Evolutionary conservation across 2,329 filamentous ascomycete genomes (phyloP), one percentile per base, ranked within the genome.

Genomic region (Paradendryphiella salina): DNA sequence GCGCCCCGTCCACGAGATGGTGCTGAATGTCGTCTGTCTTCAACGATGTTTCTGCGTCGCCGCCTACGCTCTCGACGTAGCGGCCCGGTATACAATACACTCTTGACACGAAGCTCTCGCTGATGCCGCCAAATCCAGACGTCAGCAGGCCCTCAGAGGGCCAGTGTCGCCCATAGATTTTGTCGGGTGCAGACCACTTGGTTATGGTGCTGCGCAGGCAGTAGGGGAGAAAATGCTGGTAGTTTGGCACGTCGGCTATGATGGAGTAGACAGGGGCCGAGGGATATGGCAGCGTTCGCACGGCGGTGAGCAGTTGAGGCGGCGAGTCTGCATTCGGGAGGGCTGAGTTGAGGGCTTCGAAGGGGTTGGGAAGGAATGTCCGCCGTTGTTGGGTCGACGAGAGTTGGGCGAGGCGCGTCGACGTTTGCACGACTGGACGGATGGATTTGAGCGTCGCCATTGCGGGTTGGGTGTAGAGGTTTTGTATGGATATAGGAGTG

Each of bases 201-300:
- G 90, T 96, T 33, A 97, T 90, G 54, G 80, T 82, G 31, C 89
- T 92, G 37, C 79, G 79, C 35, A 84, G 82, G 76, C 93, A 96
- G 81, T 95, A 96, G 9, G 94, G 94, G n/a, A 99, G 84, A 79
- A 97, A 99, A 59, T 79, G 73, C 31, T 82, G 79, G 82, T 99
- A 99, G 57, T 57, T 61, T 73, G 90, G 84, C 59, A 99, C 85
- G 74, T 96, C 90, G 75, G 91, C 85, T 72, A 99, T 92, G 46
- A 96, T 82, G 60, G 80, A 79, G 82, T 94, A 99, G 62, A 99
- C 85, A 1, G 84, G 79, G 4, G 74, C 66, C 26, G 85, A 78
- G 0, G 85, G 76, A 78, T 95, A 95, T 11, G 89, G 88, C 11
- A 97, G 86, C 3, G 81, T 87, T 54, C 90, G 88, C 15, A 81